Base-by-base conservation (phyloP, 306 rosid genomes). In the Arachis stenosperma region DNA sequence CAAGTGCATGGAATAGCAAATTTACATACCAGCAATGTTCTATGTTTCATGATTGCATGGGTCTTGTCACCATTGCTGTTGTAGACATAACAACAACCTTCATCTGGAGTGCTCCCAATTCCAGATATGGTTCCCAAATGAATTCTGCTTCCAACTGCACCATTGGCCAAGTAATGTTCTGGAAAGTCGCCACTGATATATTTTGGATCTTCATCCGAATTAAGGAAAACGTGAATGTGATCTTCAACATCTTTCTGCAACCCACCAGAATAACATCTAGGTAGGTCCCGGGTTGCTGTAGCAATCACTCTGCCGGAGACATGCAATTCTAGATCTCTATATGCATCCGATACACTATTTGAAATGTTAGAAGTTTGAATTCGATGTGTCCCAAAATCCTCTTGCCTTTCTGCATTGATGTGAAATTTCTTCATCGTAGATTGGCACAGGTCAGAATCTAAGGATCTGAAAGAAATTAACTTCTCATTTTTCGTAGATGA, bases 31-130 rank as follows among this genome's bases (percentile, higher is more conserved):
- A 93, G 63, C 69, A 93, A 76, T 55, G 98, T 93, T 77, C 98
- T 83, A 81, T 93, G 97, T 79, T 93, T 93, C 97, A 93, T 83
- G 36, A 93, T 83, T 70, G 81, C 81, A 75, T 93, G 98, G 75
- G 97, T 93, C 81, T 90, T 84, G 71, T 83, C 80, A 71, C 96
- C 94, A 71, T 71, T 74, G 69, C 77, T 81, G 64, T 90, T 75
- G 62, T 89, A 91, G 81, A 89, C 94, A 79, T 78, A 71, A 82
- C 98, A 90, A 47, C 92, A 83, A 74, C 90, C 96, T 85, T 93
- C 97, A 1, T 93, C 98, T 10, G 86, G 82, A 83, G 85, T 82
- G 80, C 90, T 88, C 79, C 92, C 94, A 55, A 93, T 86, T 72
- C 98, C 97, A 57, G 88, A 71, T 84, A 93, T 87, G 71, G 91